Evolutionary conservation across 768 basidiomycete genomes (phyloP).

Genomic region (Amanita rubescens): DNA sequence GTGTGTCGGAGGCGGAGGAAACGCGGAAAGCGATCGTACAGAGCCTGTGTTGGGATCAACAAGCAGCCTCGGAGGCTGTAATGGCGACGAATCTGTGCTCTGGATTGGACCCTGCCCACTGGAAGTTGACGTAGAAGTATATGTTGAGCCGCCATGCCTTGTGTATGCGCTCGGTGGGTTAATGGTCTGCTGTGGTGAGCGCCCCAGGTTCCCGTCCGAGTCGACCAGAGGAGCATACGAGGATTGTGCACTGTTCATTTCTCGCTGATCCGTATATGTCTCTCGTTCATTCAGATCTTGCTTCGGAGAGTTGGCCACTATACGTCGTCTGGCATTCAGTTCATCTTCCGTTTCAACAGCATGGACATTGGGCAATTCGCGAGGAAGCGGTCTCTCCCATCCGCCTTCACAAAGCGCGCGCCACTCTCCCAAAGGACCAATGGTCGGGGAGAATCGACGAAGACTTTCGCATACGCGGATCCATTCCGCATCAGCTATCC

Average conservation of each 20-base stretch:
- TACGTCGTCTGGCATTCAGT: neutral
- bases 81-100: conserved; percentile 19
- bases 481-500: conserved; percentile 80
- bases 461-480: conserved; percentile 63
- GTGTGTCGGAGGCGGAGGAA: conserved; percentile 67
- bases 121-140: neutral
- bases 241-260: neutral
- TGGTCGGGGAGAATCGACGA: conserved; percentile 53
- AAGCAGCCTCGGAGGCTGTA: conserved; percentile 30
- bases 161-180: neutral
- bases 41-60: conserved; percentile 41
- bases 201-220: neutral
- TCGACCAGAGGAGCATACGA: neutral
- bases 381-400: conserved; percentile 51
- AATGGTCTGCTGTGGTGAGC: neutral
- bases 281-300: neutral
- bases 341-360: neutral
- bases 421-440: conserved; percentile 71
- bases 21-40: conserved; percentile 64
- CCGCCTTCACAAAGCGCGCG: conserved; percentile 68
- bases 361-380: conserved; percentile 31
- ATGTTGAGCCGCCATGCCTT: neutral
- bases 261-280: neutral
- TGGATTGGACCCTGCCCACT: neutral
- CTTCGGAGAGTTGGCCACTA: neutral